phyloP scores from a whole-genome alignment of 805 yeast species.

The Torulaspora indica region DNA sequence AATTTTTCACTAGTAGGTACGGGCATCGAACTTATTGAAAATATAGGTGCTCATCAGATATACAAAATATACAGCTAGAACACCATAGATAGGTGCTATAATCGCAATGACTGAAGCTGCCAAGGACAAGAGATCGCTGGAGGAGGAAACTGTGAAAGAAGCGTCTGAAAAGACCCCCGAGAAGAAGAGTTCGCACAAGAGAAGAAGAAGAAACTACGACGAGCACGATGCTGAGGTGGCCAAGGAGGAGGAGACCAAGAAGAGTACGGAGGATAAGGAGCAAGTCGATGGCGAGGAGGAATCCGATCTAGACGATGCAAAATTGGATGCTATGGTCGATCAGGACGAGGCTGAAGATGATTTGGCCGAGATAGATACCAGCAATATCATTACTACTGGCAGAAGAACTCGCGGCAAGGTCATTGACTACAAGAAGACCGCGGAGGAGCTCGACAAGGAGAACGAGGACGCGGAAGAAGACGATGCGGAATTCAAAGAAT shows the following conservation, averaged over 20 bases:
- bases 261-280: slow-evolving; percentile 32
- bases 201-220: slow-evolving; percentile 50
- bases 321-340: slow-evolving; percentile 41
- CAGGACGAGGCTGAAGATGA: slow-evolving; percentile 75
- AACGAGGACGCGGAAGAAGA: slow-evolving; percentile 43
- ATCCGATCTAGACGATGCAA: slow-evolving; percentile 51
- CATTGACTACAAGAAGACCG: slow-evolving; percentile 79
- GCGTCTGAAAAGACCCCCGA: slow-evolving; percentile 14
- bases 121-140: slow-evolving; percentile 18
- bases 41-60: too few relatives aligned
- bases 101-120: slow-evolving; percentile 27
- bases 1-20: neutral
- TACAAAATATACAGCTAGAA: neutral
- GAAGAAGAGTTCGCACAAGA: slow-evolving; percentile 19
- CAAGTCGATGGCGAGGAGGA: slow-evolving; percentile 40
- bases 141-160: slow-evolving; percentile 1
- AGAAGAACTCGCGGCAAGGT: slow-evolving; percentile 88
- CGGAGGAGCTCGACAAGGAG: slow-evolving; percentile 56
- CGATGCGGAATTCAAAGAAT: slow-evolving; percentile 27
- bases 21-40: too few relatives aligned
- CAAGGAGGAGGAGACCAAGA: slow-evolving; percentile 43
- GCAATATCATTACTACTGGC: slow-evolving; percentile 79
- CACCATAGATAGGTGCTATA: neutral
- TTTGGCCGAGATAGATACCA: slow-evolving; percentile 69
- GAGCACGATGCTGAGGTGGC: slow-evolving; percentile 62